Evolutionary conservation across 768 basidiomycete species (phyloP), one percentile per base, ranked within the genome.

Genomic region (Tephrocybe sp.): DNA sequence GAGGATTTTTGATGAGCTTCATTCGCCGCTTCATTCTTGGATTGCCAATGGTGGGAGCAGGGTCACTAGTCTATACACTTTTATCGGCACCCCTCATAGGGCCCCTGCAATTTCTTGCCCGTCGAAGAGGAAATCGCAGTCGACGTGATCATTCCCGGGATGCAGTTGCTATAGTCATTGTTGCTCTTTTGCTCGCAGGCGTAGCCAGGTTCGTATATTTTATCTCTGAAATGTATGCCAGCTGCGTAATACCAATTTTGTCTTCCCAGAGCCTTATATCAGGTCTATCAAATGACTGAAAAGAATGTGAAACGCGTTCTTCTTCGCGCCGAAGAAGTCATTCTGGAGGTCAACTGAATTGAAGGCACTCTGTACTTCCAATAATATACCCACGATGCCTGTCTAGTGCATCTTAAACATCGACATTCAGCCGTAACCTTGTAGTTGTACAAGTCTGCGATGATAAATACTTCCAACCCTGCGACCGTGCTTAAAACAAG

Each of bases 21-120:
- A 53, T 86, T 45, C 80, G 78, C 34, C 82, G 88, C n/a, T 85
- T 91, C 62, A 56, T 91, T 11, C 63, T 92, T 21, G 90, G 90
- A 19, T 70, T 91, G 12, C 88, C 90, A 23, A 74, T 91, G 49
- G 76, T 92, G 11, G 88, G 89, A 9, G 87, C 86, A 33, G 81
- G 81, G 16, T 90, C 86, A 13, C 64, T 91, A 36, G 77, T 89
- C 15, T 86, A 88, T 45, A 79, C 88, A 78, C 65, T 91, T 13
- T 53, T 83, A 10, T 79, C 86, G 3, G 62, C 83, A 6, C 85
- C 82, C 19, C 64, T 85, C 48, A 71, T 88, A 39, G 80, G 76
- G 0, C 87, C 88, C 12, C 63, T 90, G 33, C 85, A 88, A 43
- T 83, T 82, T 76, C 57, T 89, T 36, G 83, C 84, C 23, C 78